A percentile compares a stretch with the other conserved stretches of the same genome.
Conservation (phyloP, 495 filamentous ascomycete genomes). For the Clohesyomyces aquaticus region DNA sequence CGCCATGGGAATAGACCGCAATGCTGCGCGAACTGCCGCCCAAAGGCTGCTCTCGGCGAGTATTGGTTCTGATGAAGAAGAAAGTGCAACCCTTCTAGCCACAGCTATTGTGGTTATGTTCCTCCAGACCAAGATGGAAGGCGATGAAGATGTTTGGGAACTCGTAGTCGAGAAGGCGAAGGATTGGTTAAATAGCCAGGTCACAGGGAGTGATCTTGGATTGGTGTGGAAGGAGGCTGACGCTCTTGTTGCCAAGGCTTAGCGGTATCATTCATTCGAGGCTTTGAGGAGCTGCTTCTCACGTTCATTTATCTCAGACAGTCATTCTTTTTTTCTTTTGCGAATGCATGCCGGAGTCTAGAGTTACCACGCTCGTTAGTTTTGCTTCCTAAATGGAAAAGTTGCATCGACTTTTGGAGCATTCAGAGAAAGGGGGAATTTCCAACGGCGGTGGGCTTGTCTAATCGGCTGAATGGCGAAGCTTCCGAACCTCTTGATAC, state of each 20-base stretch:
- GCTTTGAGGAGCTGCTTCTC: no score
- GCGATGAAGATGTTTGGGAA: conserved; percentile 57
- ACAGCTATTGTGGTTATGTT: conserved; percentile 57
- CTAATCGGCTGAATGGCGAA: no score
- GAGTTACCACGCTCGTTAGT: no score
- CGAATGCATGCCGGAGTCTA: no score
- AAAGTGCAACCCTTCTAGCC: conserved; percentile 40
- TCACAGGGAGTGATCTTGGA: not conserved
- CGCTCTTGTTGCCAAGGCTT: not conserved
- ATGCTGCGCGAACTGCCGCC: conserved; percentile 5
- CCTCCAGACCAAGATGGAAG: conserved; percentile 50
- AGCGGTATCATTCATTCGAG: not conserved
- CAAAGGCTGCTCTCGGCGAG: not conserved
- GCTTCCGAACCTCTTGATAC: no score
- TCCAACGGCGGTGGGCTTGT: no score
- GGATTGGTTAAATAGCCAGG: conserved; percentile 15
- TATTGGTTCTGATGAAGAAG: conserved; percentile 4
- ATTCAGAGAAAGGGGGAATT: no score
- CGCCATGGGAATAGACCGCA: conserved; percentile 32
- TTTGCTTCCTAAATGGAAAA: no score
- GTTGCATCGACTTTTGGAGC: no score
- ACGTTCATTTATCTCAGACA: no score
- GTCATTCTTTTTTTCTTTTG: no score
- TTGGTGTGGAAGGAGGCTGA: conserved; percentile 24
- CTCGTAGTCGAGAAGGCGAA: conserved; percentile 54